Evolutionary conservation across 75 land plant genomes (phyloP).

Genomic region (Pseudotsuga menziesii): DNA sequence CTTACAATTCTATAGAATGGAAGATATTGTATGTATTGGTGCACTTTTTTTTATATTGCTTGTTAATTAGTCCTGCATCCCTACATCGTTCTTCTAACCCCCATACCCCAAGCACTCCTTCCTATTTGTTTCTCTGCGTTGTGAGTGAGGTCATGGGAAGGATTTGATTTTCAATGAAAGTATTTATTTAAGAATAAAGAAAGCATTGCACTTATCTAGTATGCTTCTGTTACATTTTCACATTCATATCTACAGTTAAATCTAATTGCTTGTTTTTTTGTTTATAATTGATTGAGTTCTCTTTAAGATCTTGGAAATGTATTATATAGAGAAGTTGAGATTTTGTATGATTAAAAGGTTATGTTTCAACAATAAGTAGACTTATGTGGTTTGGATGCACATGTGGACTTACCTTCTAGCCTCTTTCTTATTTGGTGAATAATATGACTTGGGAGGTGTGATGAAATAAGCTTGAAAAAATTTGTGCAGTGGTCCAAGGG

Average conservation of each 20-base stretch:
- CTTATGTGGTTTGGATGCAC: neutral
- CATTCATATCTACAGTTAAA: neutral
- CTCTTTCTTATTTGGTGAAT: neutral
- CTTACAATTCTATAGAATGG: too few relatives aligned
- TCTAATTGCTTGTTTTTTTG: too few relatives aligned
- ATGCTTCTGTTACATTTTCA: neutral
- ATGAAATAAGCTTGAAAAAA: neutral
- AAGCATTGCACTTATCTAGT: too few relatives aligned
- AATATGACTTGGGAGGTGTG: neutral
- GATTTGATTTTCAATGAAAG: too few relatives aligned
- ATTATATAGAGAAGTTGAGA: neutral
- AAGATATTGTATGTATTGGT: too few relatives aligned
- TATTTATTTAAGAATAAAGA: too few relatives aligned
- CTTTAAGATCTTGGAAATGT: neutral
- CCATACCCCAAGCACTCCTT: too few relatives aligned
- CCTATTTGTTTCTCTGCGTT: too few relatives aligned
- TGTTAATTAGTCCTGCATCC: too few relatives aligned
- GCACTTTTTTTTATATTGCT: too few relatives aligned
- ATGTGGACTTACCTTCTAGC: neutral
- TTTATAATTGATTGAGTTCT: neutral
- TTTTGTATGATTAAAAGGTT: neutral
- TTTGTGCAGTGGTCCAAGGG: slow-evolving; percentile 85
- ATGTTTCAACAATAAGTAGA: neutral
- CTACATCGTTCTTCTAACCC: too few relatives aligned
- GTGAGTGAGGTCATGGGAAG: too few relatives aligned